phyloP scores from a whole-genome alignment of 257 asterid genomes.

The Lantana camara region DNA sequence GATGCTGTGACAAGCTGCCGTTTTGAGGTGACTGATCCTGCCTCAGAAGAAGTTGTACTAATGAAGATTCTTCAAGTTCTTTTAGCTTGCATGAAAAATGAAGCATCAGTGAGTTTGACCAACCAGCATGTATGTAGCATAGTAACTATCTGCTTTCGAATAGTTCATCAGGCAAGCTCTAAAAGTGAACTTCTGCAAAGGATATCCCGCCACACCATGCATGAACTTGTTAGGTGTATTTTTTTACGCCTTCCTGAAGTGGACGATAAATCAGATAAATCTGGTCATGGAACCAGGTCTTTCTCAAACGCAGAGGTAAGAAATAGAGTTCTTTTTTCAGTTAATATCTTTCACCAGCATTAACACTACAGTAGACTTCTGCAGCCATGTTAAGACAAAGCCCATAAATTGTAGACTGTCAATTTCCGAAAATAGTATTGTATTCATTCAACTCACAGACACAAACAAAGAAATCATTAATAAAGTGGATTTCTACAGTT shows the following conservation, averaged over 20 bases:
- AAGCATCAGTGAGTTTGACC: background rate
- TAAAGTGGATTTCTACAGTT: background rate
- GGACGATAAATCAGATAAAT: background rate
- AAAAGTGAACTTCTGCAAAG: background rate
- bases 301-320: background rate
- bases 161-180: background rate
- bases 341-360: background rate
- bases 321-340: background rate
- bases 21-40: background rate
- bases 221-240: background rate
- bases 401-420: background rate
- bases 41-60: background rate
- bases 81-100: background rate
- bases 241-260: background rate
- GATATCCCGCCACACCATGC: slow-evolving; percentile 2
- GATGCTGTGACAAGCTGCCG: slow-evolving; percentile 1
- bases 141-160: background rate
- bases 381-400: background rate
- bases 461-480: background rate
- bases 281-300: background rate
- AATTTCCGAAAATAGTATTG: background rate
- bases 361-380: background rate
- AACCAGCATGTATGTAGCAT: slow-evolving; percentile 1
- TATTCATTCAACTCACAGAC: background rate
- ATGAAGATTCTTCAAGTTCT: background rate